A percentile compares a stretch with the other conserved stretches of the same genome.
These are phyloP conservation scores for Coniophora puteana DNA, from an alignment of 1,284 basidiomycete genomes.

Conservation along the genomic window DNA sequence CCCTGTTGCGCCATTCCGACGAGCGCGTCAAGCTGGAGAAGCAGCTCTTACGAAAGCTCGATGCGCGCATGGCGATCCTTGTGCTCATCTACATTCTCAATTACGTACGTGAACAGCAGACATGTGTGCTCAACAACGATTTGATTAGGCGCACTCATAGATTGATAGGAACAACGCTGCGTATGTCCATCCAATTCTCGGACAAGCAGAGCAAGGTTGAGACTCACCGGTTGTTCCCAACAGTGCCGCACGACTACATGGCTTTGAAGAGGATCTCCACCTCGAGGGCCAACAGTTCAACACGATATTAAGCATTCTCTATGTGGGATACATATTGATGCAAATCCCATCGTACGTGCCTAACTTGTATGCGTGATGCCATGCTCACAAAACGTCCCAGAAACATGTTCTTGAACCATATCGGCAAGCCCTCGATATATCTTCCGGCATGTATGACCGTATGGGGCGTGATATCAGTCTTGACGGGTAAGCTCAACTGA, in stretches of 20 bases:
- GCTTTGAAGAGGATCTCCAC: conserved; percentile 19
- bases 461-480: conserved; percentile 66
- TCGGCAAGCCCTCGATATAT: conserved; percentile 73
- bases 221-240: conserved; percentile 10
- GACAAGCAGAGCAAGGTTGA: neutral
- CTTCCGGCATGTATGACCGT: conserved; percentile 68
- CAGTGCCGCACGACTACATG: conserved; percentile 21
- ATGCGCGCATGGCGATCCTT: conserved; percentile 45
- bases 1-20: too few species aligned
- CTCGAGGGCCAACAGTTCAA: conserved; percentile 52
- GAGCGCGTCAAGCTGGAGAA: conserved; percentile 39
- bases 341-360: conserved; percentile 44
- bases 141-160: conserved; percentile 24
- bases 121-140: neutral
- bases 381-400: conserved; percentile 30
- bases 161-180: conserved; percentile 68
- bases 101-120: conserved; percentile 32
- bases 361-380: neutral
- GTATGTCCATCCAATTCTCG: conserved; percentile 29
- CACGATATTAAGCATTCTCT: conserved; percentile 70
- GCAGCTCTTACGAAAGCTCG: conserved; percentile 45
- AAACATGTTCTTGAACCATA: conserved; percentile 72
- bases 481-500: conserved; percentile 41
- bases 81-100: conserved; percentile 55
- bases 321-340: conserved; percentile 65